Evolutionary conservation across 345 rosid species (phyloP), one percentile per base, ranked within the genome.

Genomic region (Ailanthus altissimus): DNA sequence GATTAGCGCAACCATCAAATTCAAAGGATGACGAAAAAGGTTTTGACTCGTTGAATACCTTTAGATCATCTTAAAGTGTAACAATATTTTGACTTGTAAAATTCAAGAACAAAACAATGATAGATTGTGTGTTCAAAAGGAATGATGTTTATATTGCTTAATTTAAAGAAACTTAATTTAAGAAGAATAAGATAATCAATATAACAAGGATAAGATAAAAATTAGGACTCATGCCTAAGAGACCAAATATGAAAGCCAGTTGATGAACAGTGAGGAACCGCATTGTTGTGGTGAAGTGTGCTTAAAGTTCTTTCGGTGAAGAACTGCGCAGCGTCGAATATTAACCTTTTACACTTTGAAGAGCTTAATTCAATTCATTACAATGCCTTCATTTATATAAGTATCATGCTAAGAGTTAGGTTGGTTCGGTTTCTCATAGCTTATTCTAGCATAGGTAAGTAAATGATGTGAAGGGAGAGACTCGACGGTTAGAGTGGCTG

Each of bases 211-310:
- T 6, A 25, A 23, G 64, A 14, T 2, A n/a, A 28, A 53, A 56
- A 36, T 9, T 9, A 15, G 8, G 36, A 18, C 5, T 36, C 73
- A 10, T 90, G 88, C 98, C 97, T 51, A 87, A 77, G 80, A 91
- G 85, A 53, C 97, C 97, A 81, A 89, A 89, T 40, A 89, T 67
- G 78, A 93, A 85, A 69, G 89, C 88, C 77, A 84, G 81, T 65
- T 77, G 73, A 78, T 86, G 81, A 77, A 60, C 61, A 0, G 77
- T 64, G 62, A 84, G 76, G 84, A 74, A 0, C 8, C 67, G 84
- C 93, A 90, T 90, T 46, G 2, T 23, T 26, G 51, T 15, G 6
- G 57, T 16, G 5, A 26, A 45, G 36, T 18, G 1, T 25, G 4
- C 26, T 6, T 63, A 16, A 18, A 11, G 11, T 21, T 36, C 23